Evolutionary conservation across 1,284 basidiomycete species (phyloP).

Genomic region (Porodaedalea pini): DNA sequence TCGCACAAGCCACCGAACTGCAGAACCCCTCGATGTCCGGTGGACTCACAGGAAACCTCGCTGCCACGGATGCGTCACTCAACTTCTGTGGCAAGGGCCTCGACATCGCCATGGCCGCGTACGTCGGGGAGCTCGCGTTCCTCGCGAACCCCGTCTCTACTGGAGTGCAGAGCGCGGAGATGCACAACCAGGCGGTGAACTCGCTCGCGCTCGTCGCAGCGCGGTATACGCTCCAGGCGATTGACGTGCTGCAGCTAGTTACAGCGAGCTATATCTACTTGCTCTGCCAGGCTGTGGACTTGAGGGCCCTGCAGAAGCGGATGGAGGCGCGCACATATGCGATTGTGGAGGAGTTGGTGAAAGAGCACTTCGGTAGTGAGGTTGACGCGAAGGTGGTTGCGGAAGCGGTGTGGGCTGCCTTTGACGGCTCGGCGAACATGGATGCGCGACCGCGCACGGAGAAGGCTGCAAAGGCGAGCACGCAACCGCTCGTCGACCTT

Average conservation of each 20-base stretch:
- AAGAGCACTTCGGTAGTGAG: constrained; percentile 42
- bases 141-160: constrained; percentile 83
- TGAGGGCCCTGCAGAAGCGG: constrained; percentile 67
- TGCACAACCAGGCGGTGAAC: constrained; percentile 86
- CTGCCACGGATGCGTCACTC: constrained; percentile 76
- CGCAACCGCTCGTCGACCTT: constrained; percentile 59
- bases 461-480: constrained; percentile 59
- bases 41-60: constrained; percentile 75
- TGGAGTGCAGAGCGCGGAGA: constrained; percentile 81
- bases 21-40: constrained; percentile 81
- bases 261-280: constrained; percentile 73
- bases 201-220: constrained; percentile 79
- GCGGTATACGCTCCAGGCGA: constrained; percentile 69
- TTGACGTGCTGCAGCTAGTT: constrained; percentile 74
- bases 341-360: constrained; percentile 52
- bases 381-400: constrained; percentile 34
- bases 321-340: constrained; percentile 49
- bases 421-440: constrained; percentile 69
- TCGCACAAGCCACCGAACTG: constrained; percentile 81
- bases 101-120: constrained; percentile 81
- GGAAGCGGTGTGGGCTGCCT: constrained; percentile 37
- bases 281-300: constrained; percentile 79
- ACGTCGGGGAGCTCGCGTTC: constrained; percentile 77
- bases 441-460: constrained; percentile 64
- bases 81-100: constrained; percentile 85